A percentile compares a stretch with the other conserved stretches of the same genome.
Evolutionary conservation across 2,329 filamentous ascomycete species (phyloP).

Genomic region (Paramyrothecium roridum): DNA sequence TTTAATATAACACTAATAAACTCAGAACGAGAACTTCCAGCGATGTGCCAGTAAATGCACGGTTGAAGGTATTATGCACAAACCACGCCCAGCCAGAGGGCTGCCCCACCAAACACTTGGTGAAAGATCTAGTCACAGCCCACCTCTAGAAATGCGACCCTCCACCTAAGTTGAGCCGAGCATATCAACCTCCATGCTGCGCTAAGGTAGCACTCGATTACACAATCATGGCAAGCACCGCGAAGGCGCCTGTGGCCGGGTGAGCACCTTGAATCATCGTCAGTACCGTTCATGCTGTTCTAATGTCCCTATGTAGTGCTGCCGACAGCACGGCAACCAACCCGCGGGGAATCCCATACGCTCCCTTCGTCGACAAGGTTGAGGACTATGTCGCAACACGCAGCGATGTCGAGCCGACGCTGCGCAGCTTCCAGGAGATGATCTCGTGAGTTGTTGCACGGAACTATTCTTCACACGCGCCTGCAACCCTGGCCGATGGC

Average conservation of each 20-base stretch:
- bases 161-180: constrained; percentile 21
- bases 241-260: constrained; percentile 32
- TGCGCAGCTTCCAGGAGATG: constrained; percentile 89
- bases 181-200: constrained; percentile 16
- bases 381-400: constrained; percentile 82
- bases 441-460: constrained; percentile 64
- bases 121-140: constrained; percentile 12
- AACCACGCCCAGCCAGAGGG: not conserved
- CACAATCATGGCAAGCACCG: constrained; percentile 36
- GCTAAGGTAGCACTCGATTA: constrained; percentile 14
- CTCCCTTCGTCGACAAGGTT: constrained; percentile 83
- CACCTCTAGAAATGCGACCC: constrained; percentile 14
- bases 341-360: constrained; percentile 77
- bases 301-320: constrained; percentile 16
- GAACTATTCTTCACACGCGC: not conserved
- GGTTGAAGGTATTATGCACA: too few relatives aligned
- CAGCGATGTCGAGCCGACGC: constrained; percentile 74
- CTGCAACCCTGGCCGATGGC: not conserved
- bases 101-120: constrained; percentile 23
- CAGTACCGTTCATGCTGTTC: not conserved
- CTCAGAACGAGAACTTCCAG: too few relatives aligned
- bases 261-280: constrained; percentile 12
- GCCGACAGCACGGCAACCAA: constrained; percentile 62
- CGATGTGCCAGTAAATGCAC: too few relatives aligned
- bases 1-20: too few relatives aligned